Base-by-base conservation (phyloP, 768 basidiomycete genomes). In the Lentinus tigrinus region DNA sequence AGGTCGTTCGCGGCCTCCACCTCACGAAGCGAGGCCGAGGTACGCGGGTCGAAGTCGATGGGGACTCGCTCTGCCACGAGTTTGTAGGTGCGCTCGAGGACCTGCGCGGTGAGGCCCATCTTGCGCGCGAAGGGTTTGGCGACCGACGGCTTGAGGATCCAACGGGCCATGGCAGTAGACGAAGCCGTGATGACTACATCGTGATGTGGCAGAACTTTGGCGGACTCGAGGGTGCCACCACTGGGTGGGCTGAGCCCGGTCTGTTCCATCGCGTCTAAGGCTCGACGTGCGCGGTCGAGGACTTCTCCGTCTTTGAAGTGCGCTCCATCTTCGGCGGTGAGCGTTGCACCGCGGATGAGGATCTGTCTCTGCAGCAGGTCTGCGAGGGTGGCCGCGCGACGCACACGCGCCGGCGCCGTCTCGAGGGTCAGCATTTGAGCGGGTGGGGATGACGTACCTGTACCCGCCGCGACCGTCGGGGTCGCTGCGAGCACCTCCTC, bases 21-120 rank as follows among this genome's bases (percentile, higher is more conserved):
- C 9, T 42, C 49, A 2, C 49, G 42, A 1, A 51, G 31, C 3
- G 11, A 10, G 7, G 27, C 2, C 4, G 10, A n/a, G n/a, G 46
- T n/a, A 14, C 31, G 26, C 1, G 56, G 56, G 34, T 51, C 36
- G 19, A 51, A 57, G 3, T 42, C 2, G 21, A 57, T 42, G 1
- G 56, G 56, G 21, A 57, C 56, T 3, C 31, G 49, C 48, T 57
- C 50, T 0, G 50, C 56, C 2, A 57, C 49, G 1, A 57, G 42
- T 34, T 38, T 51, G 43, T 52, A 57, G 4, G 56, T 57, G 34
- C 56, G 48, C 48, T 51, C 49, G 31, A 57, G 23, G 8, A 57
- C 14, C 14, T 51, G 47, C 4, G 42, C 48, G 0, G 31, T 24
- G 26, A 51, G 21, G 1, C 56, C 56, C 40, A 57, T 57, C 34